These are phyloP conservation scores for Mikania micrantha DNA, from an alignment of 129 eudicot genomes.

Conservation along the genomic window DNA sequence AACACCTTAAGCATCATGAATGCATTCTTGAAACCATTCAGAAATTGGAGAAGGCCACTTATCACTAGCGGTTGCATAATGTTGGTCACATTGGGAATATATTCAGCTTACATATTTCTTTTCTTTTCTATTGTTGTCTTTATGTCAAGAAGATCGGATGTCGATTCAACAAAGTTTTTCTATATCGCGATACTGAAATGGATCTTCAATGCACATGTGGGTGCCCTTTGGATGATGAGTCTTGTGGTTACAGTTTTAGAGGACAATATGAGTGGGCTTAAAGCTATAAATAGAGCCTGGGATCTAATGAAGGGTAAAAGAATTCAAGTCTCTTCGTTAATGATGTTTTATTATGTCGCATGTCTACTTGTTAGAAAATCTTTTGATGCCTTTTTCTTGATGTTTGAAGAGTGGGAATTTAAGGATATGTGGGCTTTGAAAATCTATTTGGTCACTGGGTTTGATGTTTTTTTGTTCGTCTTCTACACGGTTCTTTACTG, in stretches of 20 bases:
- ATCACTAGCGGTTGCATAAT: conserved; percentile 18
- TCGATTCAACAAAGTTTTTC: not conserved
- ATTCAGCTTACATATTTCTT: not conserved
- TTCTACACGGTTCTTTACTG: conserved; percentile 23
- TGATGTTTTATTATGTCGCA: conserved; percentile 10
- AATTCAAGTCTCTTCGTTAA: conserved; percentile 1
- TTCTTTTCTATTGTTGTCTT: not conserved
- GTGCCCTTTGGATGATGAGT: conserved; percentile 20
- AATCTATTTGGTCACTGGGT: not conserved
- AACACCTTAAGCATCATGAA: conserved; percentile 8
- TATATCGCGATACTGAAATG: not conserved
- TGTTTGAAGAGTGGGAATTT: not conserved
- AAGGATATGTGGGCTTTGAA: not conserved
- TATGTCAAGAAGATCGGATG: not conserved
- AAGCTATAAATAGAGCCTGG: conserved; percentile 25
- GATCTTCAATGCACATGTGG: not conserved
- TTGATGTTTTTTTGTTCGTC: conserved; percentile 20
- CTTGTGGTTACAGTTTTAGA: conserved; percentile 29
- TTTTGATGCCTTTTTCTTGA: not conserved
- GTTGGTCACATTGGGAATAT: conserved; percentile 6
- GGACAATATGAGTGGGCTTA: conserved; percentile 19
- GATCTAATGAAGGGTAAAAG: conserved; percentile 20
- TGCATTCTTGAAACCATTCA: conserved; percentile 4
- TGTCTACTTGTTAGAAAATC: not conserved
- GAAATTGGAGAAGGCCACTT: conserved; percentile 23